phyloP scores from a whole-genome alignment of 352 stramenopile species.

The Phytophthora europaea region DNA sequence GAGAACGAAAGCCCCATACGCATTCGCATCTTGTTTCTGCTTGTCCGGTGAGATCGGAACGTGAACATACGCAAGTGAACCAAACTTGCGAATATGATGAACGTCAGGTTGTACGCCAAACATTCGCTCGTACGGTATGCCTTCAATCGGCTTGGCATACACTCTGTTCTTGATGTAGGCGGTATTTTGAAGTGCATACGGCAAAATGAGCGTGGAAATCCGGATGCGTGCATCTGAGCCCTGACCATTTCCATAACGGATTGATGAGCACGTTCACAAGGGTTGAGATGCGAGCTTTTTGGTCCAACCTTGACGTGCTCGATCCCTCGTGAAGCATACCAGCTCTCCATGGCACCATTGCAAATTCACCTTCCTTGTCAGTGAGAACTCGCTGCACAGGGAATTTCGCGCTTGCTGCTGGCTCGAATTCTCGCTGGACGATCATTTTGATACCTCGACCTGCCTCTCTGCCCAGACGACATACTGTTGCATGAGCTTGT shows the following conservation, averaged over 20 bases:
- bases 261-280: constrained; percentile 4
- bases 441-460: constrained; percentile 13
- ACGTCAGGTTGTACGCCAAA: constrained; percentile 11
- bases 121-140: constrained; percentile 12
- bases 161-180: constrained; percentile 18
- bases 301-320: constrained; percentile 18
- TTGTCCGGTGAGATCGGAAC: background rate
- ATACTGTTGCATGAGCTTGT: constrained; percentile 14
- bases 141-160: background rate
- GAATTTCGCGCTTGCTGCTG: background rate
- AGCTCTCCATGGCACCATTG: background rate
- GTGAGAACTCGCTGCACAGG: constrained; percentile 4
- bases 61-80: constrained; percentile 9
- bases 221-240: constrained; percentile 11
- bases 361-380: constrained; percentile 11
- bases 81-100: constrained; percentile 18
- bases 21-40: constrained; percentile 5
- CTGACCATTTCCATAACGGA: constrained; percentile 14
- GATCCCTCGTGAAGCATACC: constrained; percentile 4
- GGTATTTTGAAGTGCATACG: constrained; percentile 10
- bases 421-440: constrained; percentile 4
- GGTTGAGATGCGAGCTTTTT: constrained; percentile 15
- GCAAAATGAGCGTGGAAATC: constrained; percentile 16
- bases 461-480: constrained; percentile 15
- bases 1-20: background rate